Conservation (phyloP, 108 stramenopile species). For the Skeletonema grethae region DNA sequence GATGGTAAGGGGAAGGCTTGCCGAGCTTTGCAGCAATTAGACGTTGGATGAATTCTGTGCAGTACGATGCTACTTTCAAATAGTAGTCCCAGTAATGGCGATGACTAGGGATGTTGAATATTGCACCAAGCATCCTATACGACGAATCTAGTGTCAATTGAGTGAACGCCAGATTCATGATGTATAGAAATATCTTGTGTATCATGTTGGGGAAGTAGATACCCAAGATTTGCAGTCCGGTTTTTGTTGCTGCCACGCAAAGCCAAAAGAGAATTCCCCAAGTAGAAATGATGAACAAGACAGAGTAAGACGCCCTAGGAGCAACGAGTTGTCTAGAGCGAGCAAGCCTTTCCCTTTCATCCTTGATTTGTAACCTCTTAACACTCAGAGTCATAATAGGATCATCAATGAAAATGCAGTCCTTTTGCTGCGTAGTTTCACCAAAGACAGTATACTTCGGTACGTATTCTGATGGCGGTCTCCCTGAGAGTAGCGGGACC, state of each 20-base stretch:
- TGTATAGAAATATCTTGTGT: neutral
- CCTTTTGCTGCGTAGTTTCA: neutral
- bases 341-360: neutral
- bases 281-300: neutral
- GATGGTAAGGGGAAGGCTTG: constrained; percentile 6
- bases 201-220: neutral
- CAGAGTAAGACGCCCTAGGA: neutral
- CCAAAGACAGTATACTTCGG: constrained; percentile 2
- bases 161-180: neutral
- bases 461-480: constrained; percentile 2
- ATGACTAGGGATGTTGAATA: too few relatives aligned
- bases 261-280: neutral
- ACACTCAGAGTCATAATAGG: neutral
- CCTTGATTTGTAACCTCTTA: neutral
- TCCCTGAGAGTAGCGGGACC: neutral
- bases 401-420: neutral
- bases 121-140: neutral
- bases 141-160: neutral
- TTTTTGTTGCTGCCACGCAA: neutral
- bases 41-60: constrained; percentile 7
- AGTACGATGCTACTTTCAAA: constrained; percentile 1
- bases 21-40: neutral
- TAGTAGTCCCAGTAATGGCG: neutral
- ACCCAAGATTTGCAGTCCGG: too few relatives aligned
- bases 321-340: neutral